Evolutionary conservation across 148 eudicot species (phyloP).

Genomic region (Silene conica): DNA sequence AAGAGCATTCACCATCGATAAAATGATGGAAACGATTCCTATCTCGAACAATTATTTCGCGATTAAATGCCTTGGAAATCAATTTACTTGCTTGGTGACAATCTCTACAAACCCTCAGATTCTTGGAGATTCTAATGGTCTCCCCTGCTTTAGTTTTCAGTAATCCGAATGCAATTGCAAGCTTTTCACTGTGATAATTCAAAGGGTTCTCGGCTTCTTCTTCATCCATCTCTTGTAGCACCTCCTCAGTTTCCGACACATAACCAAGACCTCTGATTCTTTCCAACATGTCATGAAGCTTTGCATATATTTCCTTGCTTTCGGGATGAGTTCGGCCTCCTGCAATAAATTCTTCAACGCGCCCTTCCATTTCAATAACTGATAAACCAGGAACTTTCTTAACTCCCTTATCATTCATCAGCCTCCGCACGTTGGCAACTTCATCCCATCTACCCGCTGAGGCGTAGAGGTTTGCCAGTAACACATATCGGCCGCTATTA

Average conservation of each 20-base stretch:
- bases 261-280: slow-evolving; percentile 44
- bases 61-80: slow-evolving; percentile 53
- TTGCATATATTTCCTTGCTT: slow-evolving; percentile 45
- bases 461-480: slow-evolving; percentile 61
- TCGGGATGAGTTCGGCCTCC: slow-evolving; percentile 58
- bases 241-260: slow-evolving; percentile 37
- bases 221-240: slow-evolving; percentile 41
- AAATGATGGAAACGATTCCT: slow-evolving; percentile 76
- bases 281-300: slow-evolving; percentile 46
- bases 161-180: slow-evolving; percentile 68
- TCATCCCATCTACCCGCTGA: slow-evolving; percentile 59
- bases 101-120: slow-evolving; percentile 64
- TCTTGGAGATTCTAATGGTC: slow-evolving; percentile 54
- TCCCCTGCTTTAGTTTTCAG: slow-evolving; percentile 55
- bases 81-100: slow-evolving; percentile 70
- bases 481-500: slow-evolving; percentile 67
- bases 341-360: slow-evolving; percentile 47
- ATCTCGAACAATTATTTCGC: slow-evolving; percentile 68
- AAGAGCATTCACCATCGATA: slow-evolving; percentile 61
- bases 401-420: slow-evolving; percentile 64
- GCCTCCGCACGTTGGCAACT: slow-evolving; percentile 51
- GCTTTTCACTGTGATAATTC: slow-evolving; percentile 66
- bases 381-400: slow-evolving; percentile 56
- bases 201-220: slow-evolving; percentile 56
- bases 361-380: slow-evolving; percentile 49